phyloP scores from a whole-genome alignment of 495 filamentous ascomycete genomes.

The Podospora pseudoanserina region DNA sequence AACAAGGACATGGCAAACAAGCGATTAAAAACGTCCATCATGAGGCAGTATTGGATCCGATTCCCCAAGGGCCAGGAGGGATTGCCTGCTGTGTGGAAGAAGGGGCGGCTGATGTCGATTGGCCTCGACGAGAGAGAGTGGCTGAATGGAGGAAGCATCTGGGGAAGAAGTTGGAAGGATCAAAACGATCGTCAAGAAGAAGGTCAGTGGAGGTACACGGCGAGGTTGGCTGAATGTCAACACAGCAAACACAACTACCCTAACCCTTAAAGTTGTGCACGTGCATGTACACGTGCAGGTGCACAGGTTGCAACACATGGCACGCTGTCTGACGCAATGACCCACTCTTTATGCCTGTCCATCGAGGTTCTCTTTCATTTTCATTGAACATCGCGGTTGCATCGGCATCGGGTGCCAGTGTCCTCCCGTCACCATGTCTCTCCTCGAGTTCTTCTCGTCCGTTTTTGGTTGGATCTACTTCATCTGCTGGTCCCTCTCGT shows the following conservation, averaged over 20 bases:
- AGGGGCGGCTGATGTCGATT: not conserved
- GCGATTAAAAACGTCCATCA: not conserved
- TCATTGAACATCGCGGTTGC: not conserved
- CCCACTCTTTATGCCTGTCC: not conserved
- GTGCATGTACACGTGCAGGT: no score
- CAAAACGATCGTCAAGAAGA: no score
- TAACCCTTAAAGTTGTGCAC: no score
- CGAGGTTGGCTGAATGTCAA: not conserved
- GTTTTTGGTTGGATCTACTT: constrained; percentile 60
- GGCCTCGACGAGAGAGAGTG: not conserved
- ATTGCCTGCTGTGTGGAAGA: not conserved
- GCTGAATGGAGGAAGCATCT: not conserved
- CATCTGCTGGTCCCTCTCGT: constrained; percentile 78
- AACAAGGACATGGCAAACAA: not conserved
- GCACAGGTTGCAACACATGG: no score
- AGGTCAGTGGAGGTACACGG: not conserved
- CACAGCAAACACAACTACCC: no score
- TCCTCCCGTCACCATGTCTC: constrained; percentile 1
- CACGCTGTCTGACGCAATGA: not conserved
- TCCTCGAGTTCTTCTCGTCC: constrained; percentile 43
- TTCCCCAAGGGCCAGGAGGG: not conserved
- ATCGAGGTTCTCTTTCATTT: not conserved
- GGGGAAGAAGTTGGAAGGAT: no score
- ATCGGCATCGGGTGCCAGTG: not conserved
- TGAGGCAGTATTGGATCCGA: not conserved